Conservation (phyloP, 129 eudicot genomes). For the Lactuca saligna region DNA sequence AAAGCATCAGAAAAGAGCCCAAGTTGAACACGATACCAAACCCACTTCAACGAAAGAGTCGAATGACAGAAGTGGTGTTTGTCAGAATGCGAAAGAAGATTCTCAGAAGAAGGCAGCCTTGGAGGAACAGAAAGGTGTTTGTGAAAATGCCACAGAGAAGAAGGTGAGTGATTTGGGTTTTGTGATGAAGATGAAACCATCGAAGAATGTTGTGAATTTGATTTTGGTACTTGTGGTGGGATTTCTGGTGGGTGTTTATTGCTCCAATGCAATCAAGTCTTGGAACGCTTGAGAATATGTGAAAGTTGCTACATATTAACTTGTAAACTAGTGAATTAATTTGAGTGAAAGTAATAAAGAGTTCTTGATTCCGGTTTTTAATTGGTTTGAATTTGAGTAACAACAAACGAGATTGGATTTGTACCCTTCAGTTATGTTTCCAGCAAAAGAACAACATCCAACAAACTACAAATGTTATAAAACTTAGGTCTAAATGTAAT, state of each 20-base stretch:
- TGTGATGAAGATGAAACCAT: conserved; percentile 1
- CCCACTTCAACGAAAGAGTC: conserved; percentile 3
- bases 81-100: neutral
- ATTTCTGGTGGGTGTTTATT: conserved; percentile 12
- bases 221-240: conserved; percentile 18
- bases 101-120: neutral
- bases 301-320: neutral
- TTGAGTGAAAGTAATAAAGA: conserved; percentile 9
- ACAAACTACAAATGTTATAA: too few relatives aligned
- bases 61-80: conserved; percentile 9
- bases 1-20: neutral
- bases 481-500: too few relatives aligned
- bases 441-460: too few relatives aligned
- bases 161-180: neutral
- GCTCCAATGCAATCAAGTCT: neutral
- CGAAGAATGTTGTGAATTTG: neutral
- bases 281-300: conserved; percentile 12
- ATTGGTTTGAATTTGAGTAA: neutral
- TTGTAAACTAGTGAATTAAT: conserved; percentile 12
- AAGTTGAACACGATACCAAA: conserved; percentile 12
- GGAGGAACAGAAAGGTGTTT: conserved; percentile 14
- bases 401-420: neutral
- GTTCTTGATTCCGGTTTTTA: neutral
- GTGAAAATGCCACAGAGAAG: conserved; percentile 14
- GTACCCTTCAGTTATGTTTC: neutral